phyloP scores from a whole-genome alignment of 2,329 filamentous ascomycete genomes.

The Colletotrichum sidae region DNA sequence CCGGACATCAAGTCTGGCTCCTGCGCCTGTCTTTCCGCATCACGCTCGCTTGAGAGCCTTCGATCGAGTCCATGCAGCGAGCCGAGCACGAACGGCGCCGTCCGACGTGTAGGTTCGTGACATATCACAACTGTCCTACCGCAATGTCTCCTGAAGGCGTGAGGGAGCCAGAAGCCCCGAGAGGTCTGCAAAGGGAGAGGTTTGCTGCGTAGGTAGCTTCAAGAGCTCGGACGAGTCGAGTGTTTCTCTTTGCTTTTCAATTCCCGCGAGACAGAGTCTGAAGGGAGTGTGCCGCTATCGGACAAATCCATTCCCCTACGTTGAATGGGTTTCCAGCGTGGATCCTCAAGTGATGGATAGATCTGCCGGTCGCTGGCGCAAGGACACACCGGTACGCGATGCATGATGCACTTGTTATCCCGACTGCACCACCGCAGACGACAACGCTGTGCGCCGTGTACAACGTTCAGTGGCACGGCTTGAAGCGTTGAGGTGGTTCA shows the following conservation, averaged over 20 bases:
- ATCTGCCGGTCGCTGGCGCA: too few species aligned
- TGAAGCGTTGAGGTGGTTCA: background rate
- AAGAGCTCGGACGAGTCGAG: slow-evolving; percentile 6
- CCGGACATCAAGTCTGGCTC: slow-evolving; percentile 5
- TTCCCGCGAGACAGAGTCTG: slow-evolving; percentile 11
- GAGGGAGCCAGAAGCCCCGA: slow-evolving; percentile 1
- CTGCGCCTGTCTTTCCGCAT: background rate
- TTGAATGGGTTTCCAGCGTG: slow-evolving; percentile 16
- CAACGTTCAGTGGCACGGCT: slow-evolving; percentile 1
- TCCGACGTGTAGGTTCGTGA: slow-evolving; percentile 2
- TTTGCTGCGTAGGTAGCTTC: background rate
- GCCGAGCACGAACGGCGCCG: slow-evolving; percentile 20
- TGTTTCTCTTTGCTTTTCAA: slow-evolving; percentile 8
- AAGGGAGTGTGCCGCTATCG: slow-evolving; percentile 28
- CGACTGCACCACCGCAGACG: slow-evolving; percentile 12
- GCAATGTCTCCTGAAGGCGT: slow-evolving; percentile 10
- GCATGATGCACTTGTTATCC: background rate
- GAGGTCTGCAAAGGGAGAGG: slow-evolving; percentile 3
- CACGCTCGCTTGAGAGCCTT: background rate
- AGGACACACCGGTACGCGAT: background rate
- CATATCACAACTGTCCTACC: background rate
- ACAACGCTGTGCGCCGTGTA: slow-evolving; percentile 13
- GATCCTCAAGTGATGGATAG: too few species aligned
- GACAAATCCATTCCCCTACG: slow-evolving; percentile 22
- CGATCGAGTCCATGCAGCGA: slow-evolving; percentile 21